Base-by-base conservation (phyloP, 495 filamentous ascomycete species). In the Evansstolkia leycettana region DNA sequence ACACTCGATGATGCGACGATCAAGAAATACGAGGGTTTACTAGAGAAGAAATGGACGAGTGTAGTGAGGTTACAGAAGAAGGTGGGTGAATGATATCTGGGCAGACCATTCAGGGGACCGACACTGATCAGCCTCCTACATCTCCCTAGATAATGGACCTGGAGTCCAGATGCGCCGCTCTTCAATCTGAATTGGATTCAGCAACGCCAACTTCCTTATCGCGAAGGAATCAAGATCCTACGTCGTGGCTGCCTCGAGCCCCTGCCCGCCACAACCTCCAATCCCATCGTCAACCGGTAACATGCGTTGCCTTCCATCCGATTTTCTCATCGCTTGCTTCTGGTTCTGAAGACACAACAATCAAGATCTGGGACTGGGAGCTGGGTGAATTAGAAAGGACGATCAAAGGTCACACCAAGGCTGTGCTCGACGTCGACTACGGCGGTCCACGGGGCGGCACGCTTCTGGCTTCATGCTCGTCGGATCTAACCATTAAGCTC, bases 351-450 rank as follows among this genome's bases (percentile, higher is more conserved):
- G 89, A 96, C 54, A 78, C 75, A 14, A 94, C 85, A 15, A 73
- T 96, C 51, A 98, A 98, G 52, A 86, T 98, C 33, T 98, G 90
- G 90, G 90, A 95, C 49, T 95, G 86, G 84, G 90, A 98, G 46
- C 62, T 94, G 12, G 90, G 90, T 14, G 89, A 95, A 53, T 69
- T 94, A 7, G 89, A 95, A 50, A 60, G 80, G 17, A 96, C 90
- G 0, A 69, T 95, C 28, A 95, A 95, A 48, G 88, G 88, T 1
- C 90, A 98, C 52, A 94, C 84, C 2, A 92, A 84, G 50, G 75
- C 82, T 5, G 87, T 96, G 2, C 51, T 90, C 11, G 87, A 90
- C 50, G 74, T 94, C 31, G 90, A 95, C 46, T 96, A 81, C 58
- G 89, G 90, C 11, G 90, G 89, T 0, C 88, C 85, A 1, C 72